Conservation (phyloP, 1,284 basidiomycete genomes). For the Sanghuangporus baumii region DNA sequence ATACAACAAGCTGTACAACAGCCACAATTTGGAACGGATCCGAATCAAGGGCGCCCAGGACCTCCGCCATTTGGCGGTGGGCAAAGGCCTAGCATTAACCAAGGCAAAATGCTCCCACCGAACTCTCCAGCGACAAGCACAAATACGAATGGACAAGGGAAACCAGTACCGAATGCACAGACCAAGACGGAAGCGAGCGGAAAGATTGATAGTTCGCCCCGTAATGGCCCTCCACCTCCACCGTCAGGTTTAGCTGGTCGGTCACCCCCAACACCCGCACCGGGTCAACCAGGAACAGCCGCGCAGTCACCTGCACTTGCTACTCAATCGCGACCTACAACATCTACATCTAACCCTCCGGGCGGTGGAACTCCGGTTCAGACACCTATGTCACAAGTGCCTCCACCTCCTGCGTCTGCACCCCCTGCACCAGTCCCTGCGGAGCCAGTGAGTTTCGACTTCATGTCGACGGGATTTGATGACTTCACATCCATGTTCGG, state of each 20-base stretch:
- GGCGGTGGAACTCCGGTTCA: neutral
- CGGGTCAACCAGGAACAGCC: neutral
- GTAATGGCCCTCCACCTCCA: constrained; percentile 1
- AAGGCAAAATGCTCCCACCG: constrained; percentile 14
- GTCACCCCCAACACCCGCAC: constrained; percentile 7
- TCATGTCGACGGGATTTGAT: constrained; percentile 14
- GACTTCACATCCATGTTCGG: constrained; percentile 17
- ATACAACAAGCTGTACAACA: constrained; percentile 1
- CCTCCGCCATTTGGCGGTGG: constrained; percentile 7
- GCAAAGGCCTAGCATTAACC: neutral
- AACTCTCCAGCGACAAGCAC: constrained; percentile 9
- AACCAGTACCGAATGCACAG: neutral
- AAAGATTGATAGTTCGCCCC: constrained; percentile 12
- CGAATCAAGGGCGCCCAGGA: constrained; percentile 4
- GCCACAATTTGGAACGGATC: constrained; percentile 3
- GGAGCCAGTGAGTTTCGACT: constrained; percentile 6
- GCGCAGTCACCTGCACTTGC: constrained; percentile 5
- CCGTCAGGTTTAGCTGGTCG: constrained; percentile 6
- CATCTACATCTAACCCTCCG: constrained; percentile 9
- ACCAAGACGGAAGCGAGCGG: neutral
- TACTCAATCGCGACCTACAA: constrained; percentile 11
- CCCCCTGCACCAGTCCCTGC: neutral
- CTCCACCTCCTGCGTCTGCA: constrained; percentile 5
- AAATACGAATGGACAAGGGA: neutral
- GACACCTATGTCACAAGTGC: neutral